A percentile compares a stretch with the other conserved stretches of the same genome.
phyloP scores from a whole-genome alignment of 1,284 basidiomycete genomes.

The Naganishia liquefaciens region DNA sequence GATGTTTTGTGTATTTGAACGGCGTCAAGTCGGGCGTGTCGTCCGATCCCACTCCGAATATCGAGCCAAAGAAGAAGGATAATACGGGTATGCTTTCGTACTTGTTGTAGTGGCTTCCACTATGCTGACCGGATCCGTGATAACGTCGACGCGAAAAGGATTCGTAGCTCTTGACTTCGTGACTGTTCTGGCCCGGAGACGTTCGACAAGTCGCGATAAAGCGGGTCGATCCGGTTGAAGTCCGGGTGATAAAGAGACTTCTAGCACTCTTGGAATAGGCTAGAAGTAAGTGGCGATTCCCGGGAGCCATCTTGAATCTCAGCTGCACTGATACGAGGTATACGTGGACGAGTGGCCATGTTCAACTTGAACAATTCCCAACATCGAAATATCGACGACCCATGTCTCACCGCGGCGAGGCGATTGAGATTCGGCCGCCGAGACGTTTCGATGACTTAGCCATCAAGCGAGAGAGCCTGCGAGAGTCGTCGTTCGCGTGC shows the following conservation, averaged over 20 bases:
- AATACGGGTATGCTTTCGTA: slow-evolving; percentile 28
- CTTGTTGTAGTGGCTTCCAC: background rate
- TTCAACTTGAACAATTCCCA: no score
- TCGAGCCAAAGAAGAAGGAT: slow-evolving; percentile 32
- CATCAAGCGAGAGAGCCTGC: background rate
- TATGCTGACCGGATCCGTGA: slow-evolving; percentile 5
- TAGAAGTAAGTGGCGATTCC: no score
- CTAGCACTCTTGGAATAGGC: no score
- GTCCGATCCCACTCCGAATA: background rate
- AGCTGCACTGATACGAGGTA: no score
- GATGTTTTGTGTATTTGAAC: slow-evolving; percentile 45
- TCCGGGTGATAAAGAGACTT: no score
- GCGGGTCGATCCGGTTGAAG: no score
- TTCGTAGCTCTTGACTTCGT: no score
- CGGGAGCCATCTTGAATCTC: no score
- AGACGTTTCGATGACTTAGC: no score
- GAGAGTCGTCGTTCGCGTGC: background rate
- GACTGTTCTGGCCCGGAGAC: no score
- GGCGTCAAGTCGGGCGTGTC: slow-evolving; percentile 38
- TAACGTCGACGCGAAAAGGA: slow-evolving; percentile 2
- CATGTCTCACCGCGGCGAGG: background rate
- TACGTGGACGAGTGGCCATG: no score
- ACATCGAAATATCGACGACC: background rate
- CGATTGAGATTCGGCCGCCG: background rate
- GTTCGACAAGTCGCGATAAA: no score